phyloP scores from a whole-genome alignment of 768 basidiomycete species.

The Lentinula lateritia region DNA sequence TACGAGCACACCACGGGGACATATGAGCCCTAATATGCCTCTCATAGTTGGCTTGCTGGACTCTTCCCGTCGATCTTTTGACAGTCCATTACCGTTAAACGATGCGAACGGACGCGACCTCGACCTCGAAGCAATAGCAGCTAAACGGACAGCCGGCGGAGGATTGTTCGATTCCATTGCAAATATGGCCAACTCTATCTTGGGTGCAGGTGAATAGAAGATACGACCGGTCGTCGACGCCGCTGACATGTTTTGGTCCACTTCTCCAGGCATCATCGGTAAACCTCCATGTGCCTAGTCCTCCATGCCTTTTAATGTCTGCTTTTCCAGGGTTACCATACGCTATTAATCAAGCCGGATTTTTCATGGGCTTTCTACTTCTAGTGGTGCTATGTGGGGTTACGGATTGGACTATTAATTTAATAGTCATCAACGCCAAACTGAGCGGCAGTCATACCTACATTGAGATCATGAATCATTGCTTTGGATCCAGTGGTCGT shows the following conservation, averaged over 20 bases:
- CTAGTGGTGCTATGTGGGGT: constrained; percentile 74
- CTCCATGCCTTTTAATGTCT: constrained; percentile 1
- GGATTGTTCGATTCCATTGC: constrained; percentile 76
- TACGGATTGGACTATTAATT: constrained; percentile 97
- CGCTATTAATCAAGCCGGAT: constrained; percentile 90
- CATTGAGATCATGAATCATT: constrained; percentile 90
- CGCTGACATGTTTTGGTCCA: constrained; percentile 11
- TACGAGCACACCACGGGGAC: constrained; percentile 23
- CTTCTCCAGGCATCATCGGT: constrained; percentile 66
- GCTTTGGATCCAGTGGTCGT: constrained; percentile 88
- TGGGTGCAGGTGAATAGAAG: constrained; percentile 72
- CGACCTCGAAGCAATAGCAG: constrained; percentile 69
- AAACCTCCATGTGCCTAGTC: constrained; percentile 13
- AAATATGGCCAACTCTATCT: constrained; percentile 95
- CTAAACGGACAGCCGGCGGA: constrained; percentile 63
- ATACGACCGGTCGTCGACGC: background rate
- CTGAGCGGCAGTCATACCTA: constrained; percentile 89
- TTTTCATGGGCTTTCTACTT: constrained; percentile 81
- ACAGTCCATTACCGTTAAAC: constrained; percentile 46
- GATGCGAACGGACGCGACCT: constrained; percentile 31
- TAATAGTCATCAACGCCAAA: constrained; percentile 95
- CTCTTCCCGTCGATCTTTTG: constrained; percentile 53
- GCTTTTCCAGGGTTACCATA: constrained; percentile 74
- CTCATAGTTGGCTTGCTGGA: constrained; percentile 78
- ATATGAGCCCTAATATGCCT: constrained; percentile 57